Conservation (phyloP, 177 flowering plant species). For the Tripterygium wilfordii region DNA sequence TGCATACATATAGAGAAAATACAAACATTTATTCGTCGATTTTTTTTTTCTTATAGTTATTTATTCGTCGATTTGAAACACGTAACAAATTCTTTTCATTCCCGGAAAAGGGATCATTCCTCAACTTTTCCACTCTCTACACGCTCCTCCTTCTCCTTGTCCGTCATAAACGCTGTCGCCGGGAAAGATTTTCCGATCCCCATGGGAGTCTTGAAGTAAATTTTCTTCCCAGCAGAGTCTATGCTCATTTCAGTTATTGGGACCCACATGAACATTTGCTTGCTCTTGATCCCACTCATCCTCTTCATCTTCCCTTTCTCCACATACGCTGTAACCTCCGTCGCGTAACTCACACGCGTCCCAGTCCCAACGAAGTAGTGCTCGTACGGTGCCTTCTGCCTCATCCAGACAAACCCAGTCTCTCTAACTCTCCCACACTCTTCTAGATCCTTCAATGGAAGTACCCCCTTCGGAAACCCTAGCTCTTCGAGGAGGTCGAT, state of each 20-base stretch:
- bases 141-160: conserved; percentile 42
- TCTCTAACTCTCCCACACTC: conserved; percentile 78
- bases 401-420: conserved; percentile 98
- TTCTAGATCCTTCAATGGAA: conserved; percentile 64
- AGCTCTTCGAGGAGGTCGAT: conserved; percentile 61
- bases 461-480: conserved; percentile 78
- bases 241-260: conserved; percentile 85
- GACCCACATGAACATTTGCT: conserved; percentile 79
- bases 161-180: conserved; percentile 46
- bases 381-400: conserved; percentile 61
- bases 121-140: conserved; percentile 14
- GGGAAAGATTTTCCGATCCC: conserved; percentile 66
- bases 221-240: conserved; percentile 35
- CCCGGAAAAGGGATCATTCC: too few relatives aligned
- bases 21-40: too few relatives aligned
- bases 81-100: neutral
- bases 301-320: conserved; percentile 82
- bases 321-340: conserved; percentile 75
- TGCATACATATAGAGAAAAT: too few relatives aligned
- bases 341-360: conserved; percentile 61
- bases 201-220: conserved; percentile 59
- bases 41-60: too few relatives aligned
- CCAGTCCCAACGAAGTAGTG: conserved; percentile 58
- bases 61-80: too few relatives aligned
- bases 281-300: conserved; percentile 87